Base-by-base conservation (phyloP, 495 filamentous ascomycete species). In the Amniculicola lignicola region DNA sequence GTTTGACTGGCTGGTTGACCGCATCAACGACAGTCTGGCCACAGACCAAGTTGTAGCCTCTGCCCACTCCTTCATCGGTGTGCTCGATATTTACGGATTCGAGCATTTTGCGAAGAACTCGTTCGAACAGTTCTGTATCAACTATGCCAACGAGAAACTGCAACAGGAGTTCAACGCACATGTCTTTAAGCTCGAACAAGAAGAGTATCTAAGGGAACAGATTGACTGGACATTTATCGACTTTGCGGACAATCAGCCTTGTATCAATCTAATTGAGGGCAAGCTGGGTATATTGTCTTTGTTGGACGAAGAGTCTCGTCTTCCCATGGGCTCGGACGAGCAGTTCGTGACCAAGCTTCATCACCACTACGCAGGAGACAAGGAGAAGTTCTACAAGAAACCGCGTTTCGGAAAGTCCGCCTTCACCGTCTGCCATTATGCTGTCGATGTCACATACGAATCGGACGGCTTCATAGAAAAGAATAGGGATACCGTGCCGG, bases 191-290 rank as follows among this genome's bases (percentile, higher is more conserved):
- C 81, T 99, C 16, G 93, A 99, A 70, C 93, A 99, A 70, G 94
- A 97, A 72, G 93, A 99, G 74, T 99, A 99, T 72, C 80, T 96
- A 11, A 81, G 87, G 25, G 93, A 99, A 68, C 77, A 97, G 73
- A 99, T 99, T 60, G 92, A 97, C 69, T 99, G 93, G 93, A 95
- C 88, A 11, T 99, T 97, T 69, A 99, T 99, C 75, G 93, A 99
- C 69, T 99, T 97, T 73, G 95, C 93, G 43, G 93, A 99, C 69
- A 99, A 99, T 65, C 90, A 97, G 70, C 94, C 94, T n/a, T 99
- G 93, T 74, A 99, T 99, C 67, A 93, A 99, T 70, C 73, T 99
- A 36, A 99, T 99, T 60, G 93, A 99, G 74, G 91, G 89, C 39
- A 97, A 95, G 70, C 77, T 99, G 33, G 94, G 93, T 64, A 86